Percentiles rank a stretch among this genome's conserved stretches.
These are phyloP conservation scores for Fusarium albidum DNA, from an alignment of 2,329 filamentous ascomycete genomes.

Conservation along the genomic window DNA sequence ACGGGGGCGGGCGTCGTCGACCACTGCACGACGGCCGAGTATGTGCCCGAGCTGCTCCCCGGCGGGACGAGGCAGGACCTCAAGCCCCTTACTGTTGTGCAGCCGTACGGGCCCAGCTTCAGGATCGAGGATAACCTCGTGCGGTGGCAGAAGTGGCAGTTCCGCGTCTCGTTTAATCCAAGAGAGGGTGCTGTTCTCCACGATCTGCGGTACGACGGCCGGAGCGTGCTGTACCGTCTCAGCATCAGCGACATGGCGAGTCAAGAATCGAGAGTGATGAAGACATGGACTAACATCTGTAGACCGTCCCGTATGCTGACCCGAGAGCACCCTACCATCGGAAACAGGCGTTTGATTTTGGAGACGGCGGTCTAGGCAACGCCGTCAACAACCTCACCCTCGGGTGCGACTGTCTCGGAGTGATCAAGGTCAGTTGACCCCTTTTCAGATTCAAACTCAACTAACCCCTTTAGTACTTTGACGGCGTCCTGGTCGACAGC, in stretches of 20 bases:
- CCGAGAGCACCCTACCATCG: constrained; percentile 71
- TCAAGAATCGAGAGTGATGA: too few relatives aligned
- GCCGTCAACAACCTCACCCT: constrained; percentile 73
- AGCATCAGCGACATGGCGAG: constrained; percentile 72
- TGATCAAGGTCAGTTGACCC: constrained; percentile 71
- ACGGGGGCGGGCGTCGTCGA: constrained; percentile 33
- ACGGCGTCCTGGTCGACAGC: too few relatives aligned
- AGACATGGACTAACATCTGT: too few relatives aligned
- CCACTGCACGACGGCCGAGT: constrained; percentile 47
- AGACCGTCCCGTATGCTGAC: constrained; percentile 71
- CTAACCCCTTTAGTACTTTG: too few relatives aligned
- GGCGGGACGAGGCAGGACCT: constrained; percentile 56
- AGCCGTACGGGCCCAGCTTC: constrained; percentile 50
- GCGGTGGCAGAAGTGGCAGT: constrained; percentile 72
- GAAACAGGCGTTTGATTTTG: constrained; percentile 77
- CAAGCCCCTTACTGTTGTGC: constrained; percentile 64
- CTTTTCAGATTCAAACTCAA: constrained; percentile 57
- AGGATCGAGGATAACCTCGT: constrained; percentile 54
- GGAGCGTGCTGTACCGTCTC: constrained; percentile 72
- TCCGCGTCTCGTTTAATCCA: constrained; percentile 74
- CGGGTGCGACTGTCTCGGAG: constrained; percentile 75
- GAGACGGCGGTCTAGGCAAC: constrained; percentile 72
- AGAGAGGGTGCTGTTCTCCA: constrained; percentile 75
- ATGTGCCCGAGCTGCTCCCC: constrained; percentile 52
- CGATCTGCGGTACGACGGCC: constrained; percentile 71